These are phyloP conservation scores for Pseudocercospora ulei DNA, from an alignment of 2,329 filamentous ascomycete species.

Conservation along the genomic window DNA sequence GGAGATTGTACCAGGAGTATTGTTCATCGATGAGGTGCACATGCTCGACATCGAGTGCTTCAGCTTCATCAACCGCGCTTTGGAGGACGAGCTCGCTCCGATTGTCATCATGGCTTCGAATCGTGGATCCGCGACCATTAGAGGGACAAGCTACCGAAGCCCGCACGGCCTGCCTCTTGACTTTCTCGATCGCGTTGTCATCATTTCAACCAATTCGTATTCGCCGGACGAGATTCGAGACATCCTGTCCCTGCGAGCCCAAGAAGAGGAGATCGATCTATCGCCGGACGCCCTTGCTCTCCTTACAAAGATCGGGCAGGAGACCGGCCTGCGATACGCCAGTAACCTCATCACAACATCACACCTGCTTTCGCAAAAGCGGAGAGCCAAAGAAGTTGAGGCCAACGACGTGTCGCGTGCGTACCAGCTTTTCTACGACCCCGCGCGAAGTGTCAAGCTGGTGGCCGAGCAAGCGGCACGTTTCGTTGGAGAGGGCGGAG, in stretches of 20 bases:
- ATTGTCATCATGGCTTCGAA: constrained; percentile 99
- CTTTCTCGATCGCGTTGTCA: constrained; percentile 90
- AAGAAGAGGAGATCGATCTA: constrained; percentile 91
- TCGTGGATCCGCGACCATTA: constrained; percentile 78
- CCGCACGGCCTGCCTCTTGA: constrained; percentile 91
- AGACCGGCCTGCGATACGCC: constrained; percentile 87
- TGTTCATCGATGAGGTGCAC: constrained; percentile 98
- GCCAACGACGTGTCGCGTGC: constrained; percentile 86
- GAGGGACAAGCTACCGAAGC: constrained; percentile 84
- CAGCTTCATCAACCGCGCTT: constrained; percentile 92
- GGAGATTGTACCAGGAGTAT: constrained; percentile 89
- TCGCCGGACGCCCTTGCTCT: constrained; percentile 82
- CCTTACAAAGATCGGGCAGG: constrained; percentile 88
- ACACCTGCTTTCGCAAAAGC: constrained; percentile 75
- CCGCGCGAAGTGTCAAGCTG: constrained; percentile 76
- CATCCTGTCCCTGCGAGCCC: constrained; percentile 82
- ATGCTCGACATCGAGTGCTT: constrained; percentile 99
- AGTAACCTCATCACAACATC: constrained; percentile 96
- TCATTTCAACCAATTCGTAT: constrained; percentile 88
- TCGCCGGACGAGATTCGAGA: constrained; percentile 74
- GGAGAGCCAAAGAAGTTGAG: constrained; percentile 70
- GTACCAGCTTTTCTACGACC: constrained; percentile 90
- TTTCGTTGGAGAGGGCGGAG: constrained; percentile 78
- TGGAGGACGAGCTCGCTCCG: constrained; percentile 88
- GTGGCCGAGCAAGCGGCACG: constrained; percentile 83